phyloP scores from a whole-genome alignment of 139 green algal genomes.

The Limnomonas spitsbergensis region DNA sequence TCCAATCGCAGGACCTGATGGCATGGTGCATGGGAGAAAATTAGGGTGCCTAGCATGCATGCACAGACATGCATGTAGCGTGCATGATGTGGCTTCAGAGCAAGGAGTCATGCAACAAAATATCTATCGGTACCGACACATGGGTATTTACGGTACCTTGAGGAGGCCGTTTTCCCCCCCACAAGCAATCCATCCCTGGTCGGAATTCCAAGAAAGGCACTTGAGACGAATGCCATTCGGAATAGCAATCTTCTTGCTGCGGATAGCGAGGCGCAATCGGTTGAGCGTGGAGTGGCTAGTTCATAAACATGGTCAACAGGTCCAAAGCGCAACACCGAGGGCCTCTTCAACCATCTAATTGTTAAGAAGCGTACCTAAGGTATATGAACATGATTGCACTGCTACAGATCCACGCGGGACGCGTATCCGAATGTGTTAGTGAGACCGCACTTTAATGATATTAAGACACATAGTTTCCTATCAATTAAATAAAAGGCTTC shows the following conservation, averaged over 20 bases:
- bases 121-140: too few relatives aligned
- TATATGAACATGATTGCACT: conserved; percentile 17
- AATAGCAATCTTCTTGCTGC: conserved; percentile 88
- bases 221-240: conserved; percentile 62
- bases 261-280: neutral
- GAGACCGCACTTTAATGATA: too few relatives aligned
- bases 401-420: neutral
- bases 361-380: conserved; percentile 16
- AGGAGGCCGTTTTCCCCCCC: conserved; percentile 73
- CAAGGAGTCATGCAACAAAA: neutral
- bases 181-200: conserved; percentile 74
- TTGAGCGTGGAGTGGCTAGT: neutral
- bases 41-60: neutral
- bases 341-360: too few relatives aligned
- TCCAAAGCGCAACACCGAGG: too few relatives aligned
- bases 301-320: neutral
- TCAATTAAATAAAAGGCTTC: too few relatives aligned
- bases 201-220: conserved; percentile 72
- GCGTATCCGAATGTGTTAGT: too few relatives aligned
- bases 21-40: neutral
- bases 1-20: conserved; percentile 55
- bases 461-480: too few relatives aligned
- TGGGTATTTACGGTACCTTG: too few relatives aligned
- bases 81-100: neutral
- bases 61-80: neutral